Conservation (phyloP, 257 asterid species). For the Fraxinus cuspidata region DNA sequence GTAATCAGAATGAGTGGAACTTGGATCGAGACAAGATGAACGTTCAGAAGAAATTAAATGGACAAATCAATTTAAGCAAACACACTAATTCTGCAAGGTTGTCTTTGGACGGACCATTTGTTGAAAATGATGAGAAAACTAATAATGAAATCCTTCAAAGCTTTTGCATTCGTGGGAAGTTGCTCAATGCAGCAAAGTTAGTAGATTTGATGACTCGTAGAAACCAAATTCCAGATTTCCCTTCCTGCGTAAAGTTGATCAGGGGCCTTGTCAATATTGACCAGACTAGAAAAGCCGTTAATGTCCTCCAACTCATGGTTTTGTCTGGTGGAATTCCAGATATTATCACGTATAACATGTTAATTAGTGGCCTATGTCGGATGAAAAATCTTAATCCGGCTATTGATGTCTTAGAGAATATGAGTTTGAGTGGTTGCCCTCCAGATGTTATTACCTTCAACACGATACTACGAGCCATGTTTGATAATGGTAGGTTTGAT, state of each 20-base stretch:
- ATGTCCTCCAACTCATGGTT: slow-evolving; percentile 66
- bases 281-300: slow-evolving; percentile 55
- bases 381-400: slow-evolving; percentile 55
- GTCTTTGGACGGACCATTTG: slow-evolving; percentile 45
- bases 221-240: slow-evolving; percentile 75
- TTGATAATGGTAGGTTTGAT: slow-evolving; percentile 53
- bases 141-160: slow-evolving; percentile 70
- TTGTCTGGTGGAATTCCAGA: slow-evolving; percentile 91
- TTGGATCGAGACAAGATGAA: slow-evolving; percentile 24
- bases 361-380: slow-evolving; percentile 76
- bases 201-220: slow-evolving; percentile 73
- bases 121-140: slow-evolving; percentile 60
- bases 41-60: slow-evolving; percentile 17
- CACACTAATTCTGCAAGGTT: slow-evolving; percentile 33
- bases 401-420: slow-evolving; percentile 57
- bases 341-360: slow-evolving; percentile 81
- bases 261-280: slow-evolving; percentile 69
- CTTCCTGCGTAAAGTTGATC: slow-evolving; percentile 70
- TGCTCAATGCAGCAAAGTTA: slow-evolving; percentile 59
- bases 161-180: slow-evolving; percentile 63
- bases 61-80: slow-evolving; percentile 33
- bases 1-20: slow-evolving; percentile 33
- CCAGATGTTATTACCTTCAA: slow-evolving; percentile 83
- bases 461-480: slow-evolving; percentile 73
- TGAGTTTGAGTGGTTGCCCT: slow-evolving; percentile 88